phyloP scores from a whole-genome alignment of 2,329 filamentous ascomycete species.

The Hypoxylon sp. region DNA sequence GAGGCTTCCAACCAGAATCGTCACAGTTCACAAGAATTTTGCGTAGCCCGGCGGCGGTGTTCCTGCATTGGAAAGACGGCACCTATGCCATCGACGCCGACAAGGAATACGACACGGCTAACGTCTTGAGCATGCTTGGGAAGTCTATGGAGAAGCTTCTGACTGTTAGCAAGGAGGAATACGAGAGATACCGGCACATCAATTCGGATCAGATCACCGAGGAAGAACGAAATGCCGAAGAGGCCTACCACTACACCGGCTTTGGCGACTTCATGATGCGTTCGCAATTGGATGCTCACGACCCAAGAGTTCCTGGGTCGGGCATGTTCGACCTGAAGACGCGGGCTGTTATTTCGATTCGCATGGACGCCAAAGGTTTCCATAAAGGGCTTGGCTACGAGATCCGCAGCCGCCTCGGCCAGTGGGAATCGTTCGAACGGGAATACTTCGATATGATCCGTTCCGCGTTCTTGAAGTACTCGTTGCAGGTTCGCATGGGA shows the following conservation, averaged over 20 bases:
- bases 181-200: constrained; percentile 79
- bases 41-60: constrained; percentile 78
- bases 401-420: constrained; percentile 76
- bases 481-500: constrained; percentile 93
- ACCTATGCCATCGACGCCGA: constrained; percentile 95
- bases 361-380: constrained; percentile 80
- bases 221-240: constrained; percentile 74
- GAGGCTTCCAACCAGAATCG: constrained; percentile 68
- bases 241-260: constrained; percentile 87
- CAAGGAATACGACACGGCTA: constrained; percentile 86
- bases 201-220: constrained; percentile 74
- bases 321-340: constrained; percentile 98
- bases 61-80: constrained; percentile 82
- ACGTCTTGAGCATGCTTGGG: constrained; percentile 88
- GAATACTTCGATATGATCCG: constrained; percentile 98
- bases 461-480: constrained; percentile 94
- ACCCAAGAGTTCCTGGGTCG: constrained; percentile 83
- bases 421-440: constrained; percentile 90
- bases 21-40: constrained; percentile 75
- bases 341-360: constrained; percentile 86
- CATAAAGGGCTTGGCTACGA: constrained; percentile 85
- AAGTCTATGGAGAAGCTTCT: constrained; percentile 97
- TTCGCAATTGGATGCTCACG: constrained; percentile 91
- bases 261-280: constrained; percentile 91
- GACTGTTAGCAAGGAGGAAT: constrained; percentile 82